phyloP scores from a whole-genome alignment of 768 basidiomycete species.

The Boletales sp. region DNA sequence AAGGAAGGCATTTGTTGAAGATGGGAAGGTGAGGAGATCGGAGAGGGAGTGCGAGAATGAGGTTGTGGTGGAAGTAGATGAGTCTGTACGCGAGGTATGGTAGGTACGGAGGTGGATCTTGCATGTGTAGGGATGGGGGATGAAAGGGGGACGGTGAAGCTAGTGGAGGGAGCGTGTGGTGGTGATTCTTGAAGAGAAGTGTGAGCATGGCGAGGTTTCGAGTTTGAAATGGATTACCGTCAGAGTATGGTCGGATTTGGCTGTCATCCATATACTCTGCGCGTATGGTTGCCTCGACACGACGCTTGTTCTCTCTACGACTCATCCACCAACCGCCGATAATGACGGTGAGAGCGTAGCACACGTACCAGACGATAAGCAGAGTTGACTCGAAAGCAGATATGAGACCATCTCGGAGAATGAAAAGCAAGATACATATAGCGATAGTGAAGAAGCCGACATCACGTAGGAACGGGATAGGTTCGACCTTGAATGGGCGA shows the following conservation, averaged over 20 bases:
- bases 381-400: slow-evolving; percentile 62
- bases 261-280: slow-evolving; percentile 53
- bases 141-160: slow-evolving; percentile 17
- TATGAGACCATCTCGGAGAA: slow-evolving; percentile 75
- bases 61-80: slow-evolving; percentile 38
- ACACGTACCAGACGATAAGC: slow-evolving; percentile 69
- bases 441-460: slow-evolving; percentile 92
- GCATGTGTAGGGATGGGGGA: slow-evolving; percentile 34
- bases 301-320: slow-evolving; percentile 45
- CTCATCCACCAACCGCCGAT: slow-evolving; percentile 74
- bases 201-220: slow-evolving; percentile 2
- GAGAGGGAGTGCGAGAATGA: slow-evolving; percentile 47
- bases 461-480: slow-evolving; percentile 83
- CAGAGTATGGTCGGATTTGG: slow-evolving; percentile 51
- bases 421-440: slow-evolving; percentile 68
- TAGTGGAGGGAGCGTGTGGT: neutral
- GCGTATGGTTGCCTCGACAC: slow-evolving; percentile 50
- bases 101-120: slow-evolving; percentile 38
- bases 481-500: slow-evolving; percentile 85
- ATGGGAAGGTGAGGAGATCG: slow-evolving; percentile 35
- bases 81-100: slow-evolving; percentile 37
- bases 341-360: slow-evolving; percentile 77
- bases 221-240: slow-evolving; percentile 50
- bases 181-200: slow-evolving; percentile 10
- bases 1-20: slow-evolving; percentile 69